Evolutionary conservation across 2,329 filamentous ascomycete genomes (phyloP).

Genomic region (Dothiorella sarmentorum): DNA sequence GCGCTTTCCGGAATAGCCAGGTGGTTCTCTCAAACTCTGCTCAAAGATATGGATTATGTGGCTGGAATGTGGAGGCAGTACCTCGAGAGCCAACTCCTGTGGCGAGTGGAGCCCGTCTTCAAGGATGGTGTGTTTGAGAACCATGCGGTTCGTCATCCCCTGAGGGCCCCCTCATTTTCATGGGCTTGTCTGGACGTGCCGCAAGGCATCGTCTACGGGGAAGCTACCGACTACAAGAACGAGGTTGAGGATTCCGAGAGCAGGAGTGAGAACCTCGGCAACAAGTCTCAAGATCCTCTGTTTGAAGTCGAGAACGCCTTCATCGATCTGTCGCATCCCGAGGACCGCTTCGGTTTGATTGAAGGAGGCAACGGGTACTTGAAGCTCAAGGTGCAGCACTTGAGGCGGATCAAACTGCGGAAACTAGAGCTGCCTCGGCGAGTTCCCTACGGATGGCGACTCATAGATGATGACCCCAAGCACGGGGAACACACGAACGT

Average conservation of each 20-base stretch:
- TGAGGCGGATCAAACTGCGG: background rate
- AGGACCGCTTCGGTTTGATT: background rate
- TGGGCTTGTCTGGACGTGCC: slow-evolving; percentile 23
- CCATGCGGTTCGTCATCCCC: background rate
- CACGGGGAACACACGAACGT: slow-evolving; percentile 18
- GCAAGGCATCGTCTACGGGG: slow-evolving; percentile 22
- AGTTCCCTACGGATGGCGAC: background rate
- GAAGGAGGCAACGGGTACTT: background rate
- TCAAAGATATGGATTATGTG: slow-evolving; percentile 15
- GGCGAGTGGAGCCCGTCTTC: slow-evolving; percentile 19
- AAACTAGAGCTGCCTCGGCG: background rate
- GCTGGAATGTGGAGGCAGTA: slow-evolving; percentile 23
- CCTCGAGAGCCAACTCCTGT: slow-evolving; percentile 24
- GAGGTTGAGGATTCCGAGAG: background rate
- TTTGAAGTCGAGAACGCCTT: background rate
- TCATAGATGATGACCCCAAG: background rate
- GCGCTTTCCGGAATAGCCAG: slow-evolving; percentile 24
- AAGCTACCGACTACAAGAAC: slow-evolving; percentile 16
- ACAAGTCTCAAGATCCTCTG: background rate
- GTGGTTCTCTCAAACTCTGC: slow-evolving; percentile 16
- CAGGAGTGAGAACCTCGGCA: too few species aligned
- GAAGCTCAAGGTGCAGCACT: background rate
- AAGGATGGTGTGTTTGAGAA: slow-evolving; percentile 14
- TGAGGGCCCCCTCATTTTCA: slow-evolving; percentile 23
- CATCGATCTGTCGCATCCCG: background rate